These are phyloP conservation scores for Lepidium sativum DNA, from an alignment of 345 rosid species.

Conservation along the genomic window DNA sequence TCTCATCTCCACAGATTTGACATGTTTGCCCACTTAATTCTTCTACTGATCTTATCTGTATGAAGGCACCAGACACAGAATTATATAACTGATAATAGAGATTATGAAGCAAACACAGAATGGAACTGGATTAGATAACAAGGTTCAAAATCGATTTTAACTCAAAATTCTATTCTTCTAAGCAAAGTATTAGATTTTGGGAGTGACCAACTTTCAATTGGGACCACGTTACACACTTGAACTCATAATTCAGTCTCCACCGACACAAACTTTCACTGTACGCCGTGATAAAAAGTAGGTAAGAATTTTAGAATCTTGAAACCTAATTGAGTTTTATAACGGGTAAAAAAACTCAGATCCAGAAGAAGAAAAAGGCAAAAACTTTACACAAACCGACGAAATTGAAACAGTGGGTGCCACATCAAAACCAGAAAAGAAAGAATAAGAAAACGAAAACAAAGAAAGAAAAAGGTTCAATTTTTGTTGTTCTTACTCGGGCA, in stretches of 20 bases:
- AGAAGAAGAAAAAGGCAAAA: conserved; percentile 1
- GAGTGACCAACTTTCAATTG: neutral
- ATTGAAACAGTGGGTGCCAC: neutral
- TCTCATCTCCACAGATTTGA: conserved; percentile 92
- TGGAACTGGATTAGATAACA: too few species aligned
- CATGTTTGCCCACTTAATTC: conserved; percentile 72
- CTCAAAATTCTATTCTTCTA: neutral
- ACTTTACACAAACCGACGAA: conserved; percentile 1
- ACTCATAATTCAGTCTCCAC: conserved; percentile 2
- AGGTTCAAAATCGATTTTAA: neutral
- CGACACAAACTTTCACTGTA: conserved; percentile 18
- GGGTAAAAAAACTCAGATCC: conserved; percentile 16
- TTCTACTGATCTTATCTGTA: conserved; percentile 59
- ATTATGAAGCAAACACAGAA: neutral
- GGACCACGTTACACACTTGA: neutral
- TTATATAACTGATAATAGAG: neutral
- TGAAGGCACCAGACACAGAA: neutral
- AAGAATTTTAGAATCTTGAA: neutral
- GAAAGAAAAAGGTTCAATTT: neutral
- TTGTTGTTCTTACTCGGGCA: conserved; percentile 44
- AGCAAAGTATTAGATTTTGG: neutral
- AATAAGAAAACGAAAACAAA: neutral
- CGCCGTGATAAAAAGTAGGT: neutral
- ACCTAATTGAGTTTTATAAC: neutral
- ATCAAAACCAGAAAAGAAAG: neutral